These are phyloP conservation scores for Backusella tarrabulga DNA, from an alignment of 192 early-diverging fungal species.

Conservation along the genomic window DNA sequence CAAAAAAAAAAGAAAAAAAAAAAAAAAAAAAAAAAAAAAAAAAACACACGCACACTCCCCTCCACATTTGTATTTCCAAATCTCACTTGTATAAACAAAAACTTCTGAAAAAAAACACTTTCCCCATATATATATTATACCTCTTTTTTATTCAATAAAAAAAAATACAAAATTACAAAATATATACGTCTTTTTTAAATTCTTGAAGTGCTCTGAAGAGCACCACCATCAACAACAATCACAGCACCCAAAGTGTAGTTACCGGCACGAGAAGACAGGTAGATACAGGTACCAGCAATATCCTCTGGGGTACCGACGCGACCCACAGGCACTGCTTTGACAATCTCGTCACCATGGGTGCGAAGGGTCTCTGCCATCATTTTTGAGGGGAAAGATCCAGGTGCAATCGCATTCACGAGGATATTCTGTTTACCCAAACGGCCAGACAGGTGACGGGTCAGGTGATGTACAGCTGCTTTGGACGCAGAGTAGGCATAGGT, in stretches of 20 bases:
- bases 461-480: slow-evolving; percentile 77
- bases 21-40: background rate
- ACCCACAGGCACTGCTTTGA: slow-evolving; percentile 57
- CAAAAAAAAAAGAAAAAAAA: background rate
- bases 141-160: background rate
- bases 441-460: slow-evolving; percentile 63
- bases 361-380: slow-evolving; percentile 72
- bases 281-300: slow-evolving; percentile 87
- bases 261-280: slow-evolving; percentile 72
- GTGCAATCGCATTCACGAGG: slow-evolving; percentile 67
- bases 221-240: slow-evolving; percentile 34
- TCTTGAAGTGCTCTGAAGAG: slow-evolving; percentile 14
- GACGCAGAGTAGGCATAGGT: slow-evolving; percentile 78
- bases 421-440: slow-evolving; percentile 57
- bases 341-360: slow-evolving; percentile 50
- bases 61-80: background rate
- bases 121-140: slow-evolving; percentile 4
- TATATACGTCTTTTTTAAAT: slow-evolving; percentile 9
- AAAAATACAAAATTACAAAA: background rate
- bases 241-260: slow-evolving; percentile 53
- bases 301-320: slow-evolving; percentile 82
- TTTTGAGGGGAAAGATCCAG: slow-evolving; percentile 70
- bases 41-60: background rate
- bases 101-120: background rate
- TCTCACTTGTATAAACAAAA: background rate